Evolutionary conservation across 139 green algal species (phyloP).

Genomic region (Yamagishiella unicocca): DNA sequence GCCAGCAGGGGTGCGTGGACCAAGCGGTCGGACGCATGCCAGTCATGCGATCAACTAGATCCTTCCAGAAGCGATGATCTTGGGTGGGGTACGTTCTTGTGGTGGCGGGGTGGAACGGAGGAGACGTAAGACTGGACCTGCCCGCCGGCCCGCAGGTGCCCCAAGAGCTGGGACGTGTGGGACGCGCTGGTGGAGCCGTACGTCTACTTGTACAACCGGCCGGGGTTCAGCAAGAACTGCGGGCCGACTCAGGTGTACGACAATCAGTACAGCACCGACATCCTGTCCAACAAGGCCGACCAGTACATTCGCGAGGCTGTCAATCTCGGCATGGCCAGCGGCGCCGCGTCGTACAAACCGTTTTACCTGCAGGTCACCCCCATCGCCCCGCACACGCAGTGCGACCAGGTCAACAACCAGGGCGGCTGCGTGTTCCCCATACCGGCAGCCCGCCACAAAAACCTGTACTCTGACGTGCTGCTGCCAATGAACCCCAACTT

Average conservation of each 20-base stretch:
- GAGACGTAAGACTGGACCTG: background rate
- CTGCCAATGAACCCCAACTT: constrained; percentile 38
- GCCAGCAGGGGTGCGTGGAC: background rate
- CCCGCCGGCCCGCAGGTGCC: constrained; percentile 1
- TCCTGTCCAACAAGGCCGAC: constrained; percentile 23
- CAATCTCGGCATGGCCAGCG: background rate
- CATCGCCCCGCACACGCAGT: constrained; percentile 37
- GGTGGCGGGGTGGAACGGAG: too few relatives aligned
- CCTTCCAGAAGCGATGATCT: background rate
- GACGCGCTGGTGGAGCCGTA: constrained; percentile 42
- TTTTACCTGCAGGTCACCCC: constrained; percentile 40
- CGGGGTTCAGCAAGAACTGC: constrained; percentile 33
- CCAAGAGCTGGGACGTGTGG: background rate
- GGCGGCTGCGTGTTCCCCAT: background rate
- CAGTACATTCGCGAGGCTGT: constrained; percentile 7
- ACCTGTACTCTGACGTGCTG: background rate
- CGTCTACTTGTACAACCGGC: constrained; percentile 15
- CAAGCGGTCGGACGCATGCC: background rate
- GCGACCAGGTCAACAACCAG: background rate
- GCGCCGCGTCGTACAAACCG: background rate
- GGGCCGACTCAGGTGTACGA: background rate
- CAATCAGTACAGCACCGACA: constrained; percentile 18
- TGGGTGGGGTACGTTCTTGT: background rate
- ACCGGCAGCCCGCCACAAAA: background rate
- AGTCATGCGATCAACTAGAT: too few relatives aligned